These are phyloP conservation scores for Trichoderma aggressivum DNA, from an alignment of 2,329 filamentous ascomycete genomes.

Conservation along the genomic window DNA sequence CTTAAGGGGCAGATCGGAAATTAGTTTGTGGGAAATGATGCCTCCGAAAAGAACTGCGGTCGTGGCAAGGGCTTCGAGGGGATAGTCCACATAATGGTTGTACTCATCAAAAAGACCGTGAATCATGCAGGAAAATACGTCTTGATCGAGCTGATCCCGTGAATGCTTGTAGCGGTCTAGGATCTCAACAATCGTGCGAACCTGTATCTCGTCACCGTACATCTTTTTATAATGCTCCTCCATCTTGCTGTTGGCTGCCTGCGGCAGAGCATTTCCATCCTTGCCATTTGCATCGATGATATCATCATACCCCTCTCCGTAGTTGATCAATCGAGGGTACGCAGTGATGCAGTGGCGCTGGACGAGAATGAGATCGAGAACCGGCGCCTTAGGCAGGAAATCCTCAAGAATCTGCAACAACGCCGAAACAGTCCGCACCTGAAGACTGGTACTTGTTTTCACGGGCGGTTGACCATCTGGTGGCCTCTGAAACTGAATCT, in stretches of 20 bases:
- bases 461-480: conserved; percentile 56
- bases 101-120: conserved; percentile 98
- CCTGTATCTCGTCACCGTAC: conserved; percentile 88
- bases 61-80: conserved; percentile 90
- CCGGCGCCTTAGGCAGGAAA: conserved; percentile 55
- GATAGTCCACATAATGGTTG: conserved; percentile 90
- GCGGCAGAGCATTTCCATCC: conserved; percentile 75
- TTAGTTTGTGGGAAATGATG: conserved; percentile 89
- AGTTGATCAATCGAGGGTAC: conserved; percentile 94
- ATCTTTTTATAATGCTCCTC: conserved; percentile 97
- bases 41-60: conserved; percentile 96
- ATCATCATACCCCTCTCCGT: conserved; percentile 86
- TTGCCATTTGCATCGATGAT: conserved; percentile 83
- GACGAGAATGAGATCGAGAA: conserved; percentile 70
- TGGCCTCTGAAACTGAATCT: conserved; percentile 68
- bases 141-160: conserved; percentile 77
- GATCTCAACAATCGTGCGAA: conserved; percentile 79
- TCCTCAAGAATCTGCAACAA: conserved; percentile 77
- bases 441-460: conserved; percentile 68
- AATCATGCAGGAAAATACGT: conserved; percentile 98
- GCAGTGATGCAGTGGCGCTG: conserved; percentile 87
- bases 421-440: conserved; percentile 79
- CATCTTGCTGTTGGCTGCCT: conserved; percentile 83
- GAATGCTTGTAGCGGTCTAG: conserved; percentile 88
- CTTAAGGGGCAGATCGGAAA: conserved; percentile 85